phyloP scores from a whole-genome alignment of 208 protist genomes.

The Trypanosoma theileri region DNA sequence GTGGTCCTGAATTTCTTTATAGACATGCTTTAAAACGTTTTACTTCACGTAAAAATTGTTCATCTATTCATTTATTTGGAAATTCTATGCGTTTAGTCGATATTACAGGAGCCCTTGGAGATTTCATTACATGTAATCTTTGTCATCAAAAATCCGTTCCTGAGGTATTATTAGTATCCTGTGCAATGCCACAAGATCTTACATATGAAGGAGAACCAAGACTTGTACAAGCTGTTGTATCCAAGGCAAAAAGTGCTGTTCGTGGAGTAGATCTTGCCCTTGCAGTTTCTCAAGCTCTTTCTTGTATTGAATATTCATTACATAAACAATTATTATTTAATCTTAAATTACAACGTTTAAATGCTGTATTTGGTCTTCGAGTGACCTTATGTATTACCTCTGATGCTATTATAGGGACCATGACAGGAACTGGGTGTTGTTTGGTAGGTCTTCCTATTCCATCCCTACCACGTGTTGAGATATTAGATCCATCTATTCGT shows the following conservation, averaged over 20 bases:
- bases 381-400: slow-evolving; percentile 73
- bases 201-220: slow-evolving; percentile 53
- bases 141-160: slow-evolving; percentile 74
- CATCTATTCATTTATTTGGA: slow-evolving; percentile 65
- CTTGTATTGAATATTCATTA: slow-evolving; percentile 88
- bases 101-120: slow-evolving; percentile 34
- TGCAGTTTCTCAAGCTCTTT: slow-evolving; percentile 80
- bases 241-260: slow-evolving; percentile 65
- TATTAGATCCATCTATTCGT: slow-evolving; percentile 63
- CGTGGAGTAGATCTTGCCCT: slow-evolving; percentile 78
- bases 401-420: slow-evolving; percentile 73
- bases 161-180: slow-evolving; percentile 78
- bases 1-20: slow-evolving; percentile 71
- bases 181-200: slow-evolving; percentile 77
- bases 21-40: slow-evolving; percentile 44
- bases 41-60: slow-evolving; percentile 45
- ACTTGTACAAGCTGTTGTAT: slow-evolving; percentile 74
- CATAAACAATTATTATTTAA: slow-evolving; percentile 91
- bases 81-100: slow-evolving; percentile 12
- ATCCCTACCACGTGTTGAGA: slow-evolving; percentile 49
- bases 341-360: slow-evolving; percentile 75
- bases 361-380: slow-evolving; percentile 83
- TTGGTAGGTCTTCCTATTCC: slow-evolving; percentile 77
- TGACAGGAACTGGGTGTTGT: slow-evolving; percentile 75
- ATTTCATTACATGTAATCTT: slow-evolving; percentile 56